Percentiles rank a stretch among this genome's conserved stretches.
Evolutionary conservation across 2,329 filamentous ascomycete genomes (phyloP).

Genomic region (Aspergillus sergii): DNA sequence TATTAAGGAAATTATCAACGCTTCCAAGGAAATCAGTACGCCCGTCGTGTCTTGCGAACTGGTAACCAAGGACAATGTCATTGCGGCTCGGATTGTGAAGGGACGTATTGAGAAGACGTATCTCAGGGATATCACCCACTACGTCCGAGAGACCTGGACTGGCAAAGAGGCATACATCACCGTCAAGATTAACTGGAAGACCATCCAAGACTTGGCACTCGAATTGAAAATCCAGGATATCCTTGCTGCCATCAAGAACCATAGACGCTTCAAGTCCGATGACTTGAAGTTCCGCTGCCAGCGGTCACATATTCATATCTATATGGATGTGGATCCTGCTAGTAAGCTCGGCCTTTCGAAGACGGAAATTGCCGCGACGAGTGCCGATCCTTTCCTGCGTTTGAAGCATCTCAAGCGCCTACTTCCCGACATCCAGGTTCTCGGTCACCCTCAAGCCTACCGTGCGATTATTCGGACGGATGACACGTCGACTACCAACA

Average conservation of each 20-base stretch:
- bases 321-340: conserved; percentile 56
- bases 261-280: conserved; percentile 72
- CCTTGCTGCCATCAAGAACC: conserved; percentile 71
- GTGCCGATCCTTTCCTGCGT: conserved; percentile 54
- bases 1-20: conserved; percentile 99
- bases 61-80: conserved; percentile 71
- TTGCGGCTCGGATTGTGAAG: conserved; percentile 87
- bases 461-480: conserved; percentile 88
- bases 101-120: conserved; percentile 94
- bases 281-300: conserved; percentile 63
- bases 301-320: conserved; percentile 68
- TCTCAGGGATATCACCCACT: conserved; percentile 76
- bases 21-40: conserved; percentile 89
- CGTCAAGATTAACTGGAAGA: conserved; percentile 78
- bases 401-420: conserved; percentile 83
- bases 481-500: conserved; percentile 67
- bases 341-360: conserved; percentile 41
- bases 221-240: conserved; percentile 77
- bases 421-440: conserved; percentile 81
- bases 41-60: conserved; percentile 89
- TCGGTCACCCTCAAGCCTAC: conserved; percentile 81
- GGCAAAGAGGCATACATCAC: conserved; percentile 73
- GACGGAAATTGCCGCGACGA: conserved; percentile 47
- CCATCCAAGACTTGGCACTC: conserved; percentile 77
- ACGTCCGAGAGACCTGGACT: conserved; percentile 88